These are phyloP conservation scores for Solanum stenotomum DNA, from an alignment of 257 asterid genomes.

Conservation along the genomic window DNA sequence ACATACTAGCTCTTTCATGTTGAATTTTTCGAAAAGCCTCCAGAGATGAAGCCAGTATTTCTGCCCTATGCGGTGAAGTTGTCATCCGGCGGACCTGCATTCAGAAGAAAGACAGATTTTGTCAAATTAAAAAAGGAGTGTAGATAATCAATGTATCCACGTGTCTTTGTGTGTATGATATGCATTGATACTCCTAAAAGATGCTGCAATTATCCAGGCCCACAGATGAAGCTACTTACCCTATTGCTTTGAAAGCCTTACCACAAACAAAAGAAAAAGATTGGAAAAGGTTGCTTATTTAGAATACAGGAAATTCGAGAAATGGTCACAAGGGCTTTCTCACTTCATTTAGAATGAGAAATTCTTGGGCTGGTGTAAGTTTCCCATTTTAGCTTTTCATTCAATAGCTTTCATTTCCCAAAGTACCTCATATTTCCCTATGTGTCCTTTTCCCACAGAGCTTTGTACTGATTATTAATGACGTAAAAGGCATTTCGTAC, in stretches of 20 bases:
- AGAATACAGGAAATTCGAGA: background rate
- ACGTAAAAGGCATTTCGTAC: background rate
- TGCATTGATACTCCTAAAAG: background rate
- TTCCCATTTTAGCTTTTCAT: background rate
- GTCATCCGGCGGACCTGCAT: slow-evolving; percentile 97
- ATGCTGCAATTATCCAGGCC: background rate
- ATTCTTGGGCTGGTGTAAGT: background rate
- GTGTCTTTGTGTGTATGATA: background rate
- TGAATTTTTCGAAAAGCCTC: slow-evolving; percentile 96
- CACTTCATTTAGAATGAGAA: background rate
- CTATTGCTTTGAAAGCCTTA: background rate
- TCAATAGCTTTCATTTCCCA: background rate
- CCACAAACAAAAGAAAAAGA: background rate
- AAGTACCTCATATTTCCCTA: background rate
- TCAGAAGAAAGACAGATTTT: background rate
- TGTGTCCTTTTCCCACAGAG: background rate
- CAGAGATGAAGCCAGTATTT: slow-evolving; percentile 91
- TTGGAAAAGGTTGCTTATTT: background rate
- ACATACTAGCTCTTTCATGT: slow-evolving; percentile 53
- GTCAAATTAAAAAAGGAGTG: background rate
- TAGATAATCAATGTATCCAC: background rate
- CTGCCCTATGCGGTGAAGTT: slow-evolving; percentile 97
- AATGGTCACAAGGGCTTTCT: background rate
- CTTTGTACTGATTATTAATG: background rate
- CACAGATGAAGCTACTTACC: background rate